These are phyloP conservation scores for Prunus mume DNA, from an alignment of 306 rosid species.

Conservation along the genomic window DNA sequence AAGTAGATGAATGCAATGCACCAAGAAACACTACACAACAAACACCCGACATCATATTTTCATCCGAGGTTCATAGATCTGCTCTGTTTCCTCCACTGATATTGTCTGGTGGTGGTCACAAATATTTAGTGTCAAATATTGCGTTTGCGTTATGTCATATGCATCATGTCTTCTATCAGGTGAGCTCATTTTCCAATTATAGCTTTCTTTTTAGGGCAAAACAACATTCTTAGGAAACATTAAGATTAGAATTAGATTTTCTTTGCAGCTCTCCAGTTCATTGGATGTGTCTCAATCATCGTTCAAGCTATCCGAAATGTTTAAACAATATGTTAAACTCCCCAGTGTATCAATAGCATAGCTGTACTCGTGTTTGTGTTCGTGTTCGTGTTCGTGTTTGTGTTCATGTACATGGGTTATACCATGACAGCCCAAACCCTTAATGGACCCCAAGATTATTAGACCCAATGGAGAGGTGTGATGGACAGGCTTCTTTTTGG, in stretches of 20 bases:
- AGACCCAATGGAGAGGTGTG: not conserved
- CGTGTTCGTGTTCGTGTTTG: no score
- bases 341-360: no score
- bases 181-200: constrained; percentile 20
- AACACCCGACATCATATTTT: constrained; percentile 45
- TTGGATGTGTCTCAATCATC: constrained; percentile 19
- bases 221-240: constrained; percentile 13
- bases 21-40: constrained; percentile 27
- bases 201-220: constrained; percentile 1
- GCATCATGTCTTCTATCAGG: constrained; percentile 14
- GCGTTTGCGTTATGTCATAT: not conserved
- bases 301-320: not conserved
- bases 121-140: not conserved
- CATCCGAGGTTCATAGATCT: constrained; percentile 37
- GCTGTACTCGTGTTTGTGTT: no score
- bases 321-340: not conserved
- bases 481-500: not conserved
- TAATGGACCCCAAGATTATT: not conserved
- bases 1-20: constrained; percentile 26
- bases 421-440: not conserved
- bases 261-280: constrained; percentile 5
- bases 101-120: constrained; percentile 7
- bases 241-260: constrained; percentile 21
- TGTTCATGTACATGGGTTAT: no score
- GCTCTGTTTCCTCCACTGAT: constrained; percentile 25